Base-by-base conservation (phyloP, 192 early-diverging fungal genomes). In the Coemansia sp. region DNA sequence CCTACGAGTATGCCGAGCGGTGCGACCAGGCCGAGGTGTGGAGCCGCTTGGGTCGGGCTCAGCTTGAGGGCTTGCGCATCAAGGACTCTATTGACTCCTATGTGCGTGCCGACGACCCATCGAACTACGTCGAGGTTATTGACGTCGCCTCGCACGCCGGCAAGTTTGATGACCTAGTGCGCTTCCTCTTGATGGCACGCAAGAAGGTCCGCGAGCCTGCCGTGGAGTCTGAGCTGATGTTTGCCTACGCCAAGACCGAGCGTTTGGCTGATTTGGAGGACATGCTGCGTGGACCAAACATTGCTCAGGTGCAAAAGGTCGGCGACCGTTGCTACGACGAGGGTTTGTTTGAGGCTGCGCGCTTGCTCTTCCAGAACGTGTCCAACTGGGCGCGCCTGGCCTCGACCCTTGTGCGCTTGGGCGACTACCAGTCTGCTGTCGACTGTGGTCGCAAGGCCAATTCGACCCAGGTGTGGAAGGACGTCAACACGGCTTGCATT, bases 361-460 rank as follows among this genome's bases (percentile, higher is more conserved):
- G 94, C 85, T 88, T 98, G 62, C 81, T 99, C 47, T 99, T 97
- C 87, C 92, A 88, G 68, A 97, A 88, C 84, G 94, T 99, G 61
- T 97, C 95, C 38, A 99, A 99, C 89, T 97, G 96, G 93, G 94
- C 96, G 18, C 89, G 96, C 24, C 87, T 99, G 46, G 94, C 98
- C 4, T 91, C 96, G n/a, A 99, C 97, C 2, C 87, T 98, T 20
- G 96, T 99, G 43, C 90, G 96, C 68, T 84, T 99, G 63, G 90
- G 92, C 64, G 98, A 99, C 73, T 97, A 97, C 85, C 94, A 96
- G 80, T 90, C 89, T 43, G 97, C 98, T 11, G 98, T 99, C 36
- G 98, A 99, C 77, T 96, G 97, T 66, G 98, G 97, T 10, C 91
- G 98, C 75, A 99, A 99, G 84, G 98, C 98, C 72, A 97, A 97